Base-by-base conservation (phyloP, 352 stramenopile species). In the Phytophthora hibernalis region DNA sequence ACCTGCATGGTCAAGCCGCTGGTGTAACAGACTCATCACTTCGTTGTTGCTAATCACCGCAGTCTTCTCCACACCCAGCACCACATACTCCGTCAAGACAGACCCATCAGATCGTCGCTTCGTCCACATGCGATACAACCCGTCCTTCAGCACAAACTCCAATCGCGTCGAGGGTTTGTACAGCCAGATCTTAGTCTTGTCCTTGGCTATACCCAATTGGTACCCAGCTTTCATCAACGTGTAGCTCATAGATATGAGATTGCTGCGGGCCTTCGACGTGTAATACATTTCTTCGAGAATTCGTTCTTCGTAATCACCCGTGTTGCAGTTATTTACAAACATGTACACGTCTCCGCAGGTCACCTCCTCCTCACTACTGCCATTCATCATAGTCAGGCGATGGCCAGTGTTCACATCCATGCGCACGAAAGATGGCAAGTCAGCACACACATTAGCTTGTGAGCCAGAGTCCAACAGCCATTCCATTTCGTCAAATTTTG, bases 161-260 rank as follows among this genome's bases (percentile, higher is more conserved):
- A 69, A 18, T 11, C 21, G 26, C 47, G 49, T 56, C 20, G 18
- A 13, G 2, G 18, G 24, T 35, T 69, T 58, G 0, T 6, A 28
- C 22, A 69, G 52, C 61, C 51, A 53, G 4, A 57, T 20, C 28
- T 9, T 58, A 4, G 3, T 63, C 11, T 69, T 58, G 18, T 69
- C 52, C 26, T 59, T 62, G 6, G 42, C 21, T 3, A 61, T 43
- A 7, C 10, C 2, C 37, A 69, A 20, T 6, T 62, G 10, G 8
- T 54, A 60, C 5, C 40, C 49, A 33, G 49, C 38, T 8, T 49
- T 22, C 38, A 59, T 54, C 18, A 63, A 58, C 31, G 58, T 63
- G 26, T 53, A 69, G 13, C 61, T 58, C 47, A 59, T 37, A 18
- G 61, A 62, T 12, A 69, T 57, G 5, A 62, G 15, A n/a, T 62